Conservation (phyloP, 2,329 filamentous ascomycete species). For the Zasmidium citrigriseum region DNA sequence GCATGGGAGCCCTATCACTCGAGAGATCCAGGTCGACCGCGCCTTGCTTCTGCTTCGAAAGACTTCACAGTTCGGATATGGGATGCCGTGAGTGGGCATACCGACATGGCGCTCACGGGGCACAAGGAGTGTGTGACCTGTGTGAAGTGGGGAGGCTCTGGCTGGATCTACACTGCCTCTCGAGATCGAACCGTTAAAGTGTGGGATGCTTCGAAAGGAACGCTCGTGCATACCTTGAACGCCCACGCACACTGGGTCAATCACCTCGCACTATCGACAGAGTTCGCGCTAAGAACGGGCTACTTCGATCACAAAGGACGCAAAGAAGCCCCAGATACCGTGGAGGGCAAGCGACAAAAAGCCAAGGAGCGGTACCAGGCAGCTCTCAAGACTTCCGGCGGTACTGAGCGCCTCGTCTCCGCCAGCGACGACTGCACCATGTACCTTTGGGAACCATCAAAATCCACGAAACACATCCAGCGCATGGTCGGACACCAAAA, state of each 20-base stretch:
- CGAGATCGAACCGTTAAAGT: slow-evolving; percentile 92
- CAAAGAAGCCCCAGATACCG: slow-evolving; percentile 62
- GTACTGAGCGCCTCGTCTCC: slow-evolving; percentile 83
- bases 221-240: slow-evolving; percentile 74
- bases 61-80: slow-evolving; percentile 87
- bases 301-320: slow-evolving; percentile 82
- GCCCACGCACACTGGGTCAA: slow-evolving; percentile 95
- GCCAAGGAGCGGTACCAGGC: slow-evolving; percentile 83
- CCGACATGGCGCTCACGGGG: slow-evolving; percentile 80
- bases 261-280: slow-evolving; percentile 88
- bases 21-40: slow-evolving; percentile 70
- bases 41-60: slow-evolving; percentile 84
- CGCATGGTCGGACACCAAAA: slow-evolving; percentile 93
- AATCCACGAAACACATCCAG: slow-evolving; percentile 80
- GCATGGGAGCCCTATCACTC: slow-evolving; percentile 93
- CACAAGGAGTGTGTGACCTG: slow-evolving; percentile 89
- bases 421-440: slow-evolving; percentile 96
- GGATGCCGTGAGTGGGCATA: slow-evolving; percentile 75
- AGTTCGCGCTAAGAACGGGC: slow-evolving; percentile 81
- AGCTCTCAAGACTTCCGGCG: slow-evolving; percentile 61
- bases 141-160: slow-evolving; percentile 91
- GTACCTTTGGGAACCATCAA: slow-evolving; percentile 87
- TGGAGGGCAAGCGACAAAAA: slow-evolving; percentile 70
- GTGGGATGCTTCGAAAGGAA: slow-evolving; percentile 81
- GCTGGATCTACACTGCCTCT: slow-evolving; percentile 78